A percentile compares a stretch with the other conserved stretches of the same genome.
Conservation (phyloP, 805 yeast species). For the Candida yuanshanica region DNA sequence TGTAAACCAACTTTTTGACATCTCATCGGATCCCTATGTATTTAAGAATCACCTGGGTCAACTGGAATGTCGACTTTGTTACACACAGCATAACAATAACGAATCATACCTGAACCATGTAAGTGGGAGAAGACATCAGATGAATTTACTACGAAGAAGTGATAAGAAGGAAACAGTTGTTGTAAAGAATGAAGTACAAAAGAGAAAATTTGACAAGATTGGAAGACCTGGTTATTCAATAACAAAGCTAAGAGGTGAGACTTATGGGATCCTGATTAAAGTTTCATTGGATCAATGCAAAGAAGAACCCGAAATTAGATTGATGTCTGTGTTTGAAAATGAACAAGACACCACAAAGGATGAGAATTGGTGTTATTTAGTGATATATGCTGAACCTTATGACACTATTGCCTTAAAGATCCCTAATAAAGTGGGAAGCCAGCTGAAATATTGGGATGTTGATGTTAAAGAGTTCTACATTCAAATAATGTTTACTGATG, state of each 20-base stretch:
- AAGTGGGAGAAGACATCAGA: slow-evolving; percentile 77
- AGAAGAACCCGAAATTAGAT: slow-evolving; percentile 55
- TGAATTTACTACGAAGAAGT: slow-evolving; percentile 63
- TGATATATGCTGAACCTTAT: slow-evolving; percentile 87
- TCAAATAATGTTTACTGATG: slow-evolving; percentile 50
- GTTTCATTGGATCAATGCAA: slow-evolving; percentile 49
- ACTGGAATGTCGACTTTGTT: slow-evolving; percentile 78
- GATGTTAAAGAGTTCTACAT: slow-evolving; percentile 64
- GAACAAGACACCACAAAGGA: slow-evolving; percentile 42
- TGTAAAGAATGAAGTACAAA: slow-evolving; percentile 18
- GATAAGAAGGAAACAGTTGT: slow-evolving; percentile 11
- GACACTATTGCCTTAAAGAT: slow-evolving; percentile 74
- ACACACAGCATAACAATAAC: slow-evolving; percentile 76
- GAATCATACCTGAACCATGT: slow-evolving; percentile 80
- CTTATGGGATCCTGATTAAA: slow-evolving; percentile 62
- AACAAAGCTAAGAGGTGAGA: slow-evolving; percentile 58
- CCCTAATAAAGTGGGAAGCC: slow-evolving; percentile 47
- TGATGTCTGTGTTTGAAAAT: slow-evolving; percentile 77
- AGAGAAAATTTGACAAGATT: slow-evolving; percentile 29
- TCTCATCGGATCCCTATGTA: slow-evolving; percentile 75
- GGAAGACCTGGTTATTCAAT: slow-evolving; percentile 72
- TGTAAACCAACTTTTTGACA: slow-evolving; percentile 52
- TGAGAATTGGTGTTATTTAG: slow-evolving; percentile 57
- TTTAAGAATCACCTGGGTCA: slow-evolving; percentile 79
- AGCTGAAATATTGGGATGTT: slow-evolving; percentile 53